phyloP scores from a whole-genome alignment of 345 rosid species.

The Eutrema heterophyllum region DNA sequence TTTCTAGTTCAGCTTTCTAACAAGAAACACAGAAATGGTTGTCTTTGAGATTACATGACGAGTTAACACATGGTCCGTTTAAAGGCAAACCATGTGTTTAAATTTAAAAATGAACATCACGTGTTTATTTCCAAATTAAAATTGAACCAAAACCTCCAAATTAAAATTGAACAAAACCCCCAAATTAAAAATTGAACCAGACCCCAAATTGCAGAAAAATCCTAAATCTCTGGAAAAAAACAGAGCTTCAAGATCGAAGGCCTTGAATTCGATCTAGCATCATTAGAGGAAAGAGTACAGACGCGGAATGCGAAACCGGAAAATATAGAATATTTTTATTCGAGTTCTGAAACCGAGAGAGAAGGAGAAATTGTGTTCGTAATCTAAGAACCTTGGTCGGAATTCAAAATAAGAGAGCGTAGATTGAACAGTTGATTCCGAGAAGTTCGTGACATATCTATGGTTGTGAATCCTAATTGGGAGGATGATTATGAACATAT shows the following conservation, averaged over 20 bases:
- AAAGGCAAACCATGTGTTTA: no score
- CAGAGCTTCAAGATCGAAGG: background rate
- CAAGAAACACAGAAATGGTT: no score
- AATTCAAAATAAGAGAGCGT: background rate
- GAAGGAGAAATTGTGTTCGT: background rate
- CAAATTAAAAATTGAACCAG: no score
- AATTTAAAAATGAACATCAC: no score
- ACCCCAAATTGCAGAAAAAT: background rate
- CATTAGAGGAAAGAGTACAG: background rate
- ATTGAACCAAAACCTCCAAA: no score
- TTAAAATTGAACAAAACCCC: no score
- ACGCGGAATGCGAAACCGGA: background rate
- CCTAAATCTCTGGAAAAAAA: background rate
- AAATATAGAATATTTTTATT: background rate
- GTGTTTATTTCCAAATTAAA: no score
- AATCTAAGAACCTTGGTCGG: background rate
- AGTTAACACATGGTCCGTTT: no score
- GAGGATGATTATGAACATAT: background rate
- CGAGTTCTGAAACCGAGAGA: background rate
- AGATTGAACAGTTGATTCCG: background rate
- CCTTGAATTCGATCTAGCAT: background rate
- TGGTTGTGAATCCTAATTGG: no score
- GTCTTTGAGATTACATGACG: no score
- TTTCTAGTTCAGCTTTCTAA: no score
- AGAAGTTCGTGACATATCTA: no score